A percentile compares a stretch with the other conserved stretches of the same genome.
Evolutionary conservation across 257 asterid genomes (phyloP).

Genomic region (Rehmannia glutinosa): DNA sequence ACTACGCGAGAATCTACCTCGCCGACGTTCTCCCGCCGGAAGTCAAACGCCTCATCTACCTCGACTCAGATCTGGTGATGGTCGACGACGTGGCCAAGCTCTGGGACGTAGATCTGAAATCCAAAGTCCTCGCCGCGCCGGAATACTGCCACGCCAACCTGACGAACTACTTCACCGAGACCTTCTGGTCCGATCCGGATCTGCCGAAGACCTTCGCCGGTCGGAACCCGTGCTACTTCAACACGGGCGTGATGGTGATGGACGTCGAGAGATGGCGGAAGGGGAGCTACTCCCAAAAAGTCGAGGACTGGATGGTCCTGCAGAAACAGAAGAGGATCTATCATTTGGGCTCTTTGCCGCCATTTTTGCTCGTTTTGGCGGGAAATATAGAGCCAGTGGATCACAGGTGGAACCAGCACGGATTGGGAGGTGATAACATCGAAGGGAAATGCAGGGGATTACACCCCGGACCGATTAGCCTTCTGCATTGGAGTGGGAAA

Average conservation of each 20-base stretch:
- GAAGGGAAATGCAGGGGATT: conserved; percentile 26
- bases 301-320: conserved; percentile 42
- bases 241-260: conserved; percentile 43
- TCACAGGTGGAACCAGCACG: conserved; percentile 45
- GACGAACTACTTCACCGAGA: conserved; percentile 28
- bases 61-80: conserved; percentile 33
- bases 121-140: conserved; percentile 29
- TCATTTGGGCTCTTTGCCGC: conserved; percentile 41
- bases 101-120: conserved; percentile 26
- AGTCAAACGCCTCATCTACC: conserved; percentile 30
- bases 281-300: conserved; percentile 24
- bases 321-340: conserved; percentile 39
- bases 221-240: conserved; percentile 39
- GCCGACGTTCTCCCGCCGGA: conserved; percentile 16
- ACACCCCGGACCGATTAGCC: conserved; percentile 40
- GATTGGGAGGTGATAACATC: conserved; percentile 41
- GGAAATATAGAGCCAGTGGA: conserved; percentile 36
- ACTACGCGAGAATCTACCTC: conserved; percentile 32
- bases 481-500: conserved; percentile 52
- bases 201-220: conserved; percentile 23
- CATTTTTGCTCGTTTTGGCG: conserved; percentile 32
- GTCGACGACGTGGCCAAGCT: conserved; percentile 34
- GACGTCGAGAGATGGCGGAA: conserved; percentile 38
- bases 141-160: conserved; percentile 37
- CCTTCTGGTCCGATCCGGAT: conserved; percentile 25